phyloP scores from a whole-genome alignment of 192 early-diverging fungal species.

The Cetraspora pellucida region DNA sequence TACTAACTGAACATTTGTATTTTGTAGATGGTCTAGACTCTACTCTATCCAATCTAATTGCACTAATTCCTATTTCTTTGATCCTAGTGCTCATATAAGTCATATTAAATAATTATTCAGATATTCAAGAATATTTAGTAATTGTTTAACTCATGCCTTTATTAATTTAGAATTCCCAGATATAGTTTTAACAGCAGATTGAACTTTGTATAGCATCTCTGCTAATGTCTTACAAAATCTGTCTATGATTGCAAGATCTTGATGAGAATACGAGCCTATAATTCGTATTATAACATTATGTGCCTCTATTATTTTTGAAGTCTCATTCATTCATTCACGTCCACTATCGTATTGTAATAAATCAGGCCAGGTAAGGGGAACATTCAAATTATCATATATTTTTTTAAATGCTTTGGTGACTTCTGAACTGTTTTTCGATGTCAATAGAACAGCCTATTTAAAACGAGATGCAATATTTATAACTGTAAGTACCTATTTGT shows the following conservation, averaged over 20 bases:
- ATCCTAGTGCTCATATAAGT: constrained; percentile 1
- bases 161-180: constrained; percentile 21
- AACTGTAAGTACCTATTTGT: too few relatives aligned
- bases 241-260: not conserved
- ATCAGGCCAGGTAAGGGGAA: too few relatives aligned
- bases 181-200: constrained; percentile 8
- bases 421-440: too few relatives aligned
- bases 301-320: too few relatives aligned
- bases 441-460: too few relatives aligned
- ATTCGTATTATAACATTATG: constrained; percentile 13
- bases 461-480: too few relatives aligned
- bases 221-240: constrained; percentile 18
- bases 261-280: constrained; percentile 9
- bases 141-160: constrained; percentile 11
- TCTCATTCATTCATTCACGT: too few relatives aligned
- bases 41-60: not conserved
- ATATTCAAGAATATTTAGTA: not conserved
- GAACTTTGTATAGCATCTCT: constrained; percentile 21
- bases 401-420: too few relatives aligned
- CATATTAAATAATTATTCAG: too few relatives aligned
- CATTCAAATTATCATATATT: too few relatives aligned
- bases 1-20: not conserved
- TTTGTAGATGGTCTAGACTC: constrained; percentile 2
- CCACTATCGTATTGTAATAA: too few relatives aligned
- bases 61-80: not conserved